Conservation (phyloP, 257 asterid genomes). For the Agastache rugosa region DNA sequence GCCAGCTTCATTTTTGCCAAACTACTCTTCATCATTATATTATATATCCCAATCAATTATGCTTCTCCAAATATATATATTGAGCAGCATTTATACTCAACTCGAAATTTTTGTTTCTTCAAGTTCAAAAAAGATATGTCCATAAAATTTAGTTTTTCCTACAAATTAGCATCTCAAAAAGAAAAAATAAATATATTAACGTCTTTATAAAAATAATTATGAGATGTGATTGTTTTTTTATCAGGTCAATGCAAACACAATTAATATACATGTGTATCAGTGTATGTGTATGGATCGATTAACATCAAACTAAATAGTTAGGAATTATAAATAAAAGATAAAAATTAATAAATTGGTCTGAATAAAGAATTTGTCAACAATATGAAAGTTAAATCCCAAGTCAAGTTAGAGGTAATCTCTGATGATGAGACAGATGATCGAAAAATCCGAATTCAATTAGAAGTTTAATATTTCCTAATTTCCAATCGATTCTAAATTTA, state of each 20-base stretch:
- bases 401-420: neutral
- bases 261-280: no score
- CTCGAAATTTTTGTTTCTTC: slow-evolving; percentile 13
- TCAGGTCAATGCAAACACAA: no score
- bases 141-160: neutral
- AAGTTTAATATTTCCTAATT: slow-evolving; percentile 8
- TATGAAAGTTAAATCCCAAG: slow-evolving; percentile 6
- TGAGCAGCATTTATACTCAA: neutral
- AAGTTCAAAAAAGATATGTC: neutral
- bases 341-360: neutral
- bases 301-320: no score
- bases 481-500: no score
- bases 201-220: no score
- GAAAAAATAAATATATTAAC: no score
- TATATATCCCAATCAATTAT: neutral
- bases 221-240: no score
- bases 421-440: slow-evolving; percentile 14
- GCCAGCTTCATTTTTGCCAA: neutral
- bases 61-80: slow-evolving; percentile 9
- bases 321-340: no score
- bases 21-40: slow-evolving; percentile 34
- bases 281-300: no score
- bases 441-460: neutral
- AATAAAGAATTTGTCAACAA: neutral
- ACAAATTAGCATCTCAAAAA: no score